Conservation (phyloP, 1,284 basidiomycete genomes). For the Gastroboletus turbinatus region DNA sequence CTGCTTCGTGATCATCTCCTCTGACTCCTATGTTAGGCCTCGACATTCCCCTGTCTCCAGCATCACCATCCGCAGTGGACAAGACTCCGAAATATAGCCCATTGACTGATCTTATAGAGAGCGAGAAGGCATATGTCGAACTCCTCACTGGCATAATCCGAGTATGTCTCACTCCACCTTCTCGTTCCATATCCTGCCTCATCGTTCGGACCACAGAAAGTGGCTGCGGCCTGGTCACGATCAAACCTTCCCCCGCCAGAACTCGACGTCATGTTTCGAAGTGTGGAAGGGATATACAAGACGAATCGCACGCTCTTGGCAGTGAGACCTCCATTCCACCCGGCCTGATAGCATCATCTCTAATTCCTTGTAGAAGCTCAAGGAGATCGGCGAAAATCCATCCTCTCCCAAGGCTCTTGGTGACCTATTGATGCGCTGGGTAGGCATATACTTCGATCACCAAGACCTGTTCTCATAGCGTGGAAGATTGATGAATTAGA, state of each 20-base stretch:
- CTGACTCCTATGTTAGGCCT: slow-evolving; percentile 26
- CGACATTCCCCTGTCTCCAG: slow-evolving; percentile 31
- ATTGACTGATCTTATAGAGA: slow-evolving; percentile 89
- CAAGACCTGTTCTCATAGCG: slow-evolving; percentile 13
- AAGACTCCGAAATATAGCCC: slow-evolving; percentile 75
- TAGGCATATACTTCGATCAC: slow-evolving; percentile 36
- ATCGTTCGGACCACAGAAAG: slow-evolving; percentile 59
- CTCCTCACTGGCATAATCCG: slow-evolving; percentile 88
- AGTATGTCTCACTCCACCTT: slow-evolving; percentile 50
- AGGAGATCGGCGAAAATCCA: slow-evolving; percentile 91
- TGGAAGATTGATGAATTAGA: slow-evolving; percentile 88
- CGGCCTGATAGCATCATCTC: slow-evolving; percentile 1
- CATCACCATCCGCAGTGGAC: slow-evolving; percentile 38
- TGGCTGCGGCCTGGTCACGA: slow-evolving; percentile 95
- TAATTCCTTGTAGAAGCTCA: slow-evolving; percentile 68
- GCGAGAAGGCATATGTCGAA: slow-evolving; percentile 92
- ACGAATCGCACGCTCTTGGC: slow-evolving; percentile 81
- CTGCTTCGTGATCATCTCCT: slow-evolving; percentile 2
- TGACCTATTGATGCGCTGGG: slow-evolving; percentile 97
- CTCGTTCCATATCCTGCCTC: slow-evolving; percentile 15
- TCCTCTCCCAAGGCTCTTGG: slow-evolving; percentile 94
- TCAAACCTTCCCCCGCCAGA: slow-evolving; percentile 91
- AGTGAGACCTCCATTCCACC: slow-evolving; percentile 44
- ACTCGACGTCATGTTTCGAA: slow-evolving; percentile 92
- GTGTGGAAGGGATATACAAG: slow-evolving; percentile 89